A percentile compares a stretch with the other conserved stretches of the same genome.
Evolutionary conservation across 495 filamentous ascomycete species (phyloP).

Genomic region (Pyrenula aspistea): DNA sequence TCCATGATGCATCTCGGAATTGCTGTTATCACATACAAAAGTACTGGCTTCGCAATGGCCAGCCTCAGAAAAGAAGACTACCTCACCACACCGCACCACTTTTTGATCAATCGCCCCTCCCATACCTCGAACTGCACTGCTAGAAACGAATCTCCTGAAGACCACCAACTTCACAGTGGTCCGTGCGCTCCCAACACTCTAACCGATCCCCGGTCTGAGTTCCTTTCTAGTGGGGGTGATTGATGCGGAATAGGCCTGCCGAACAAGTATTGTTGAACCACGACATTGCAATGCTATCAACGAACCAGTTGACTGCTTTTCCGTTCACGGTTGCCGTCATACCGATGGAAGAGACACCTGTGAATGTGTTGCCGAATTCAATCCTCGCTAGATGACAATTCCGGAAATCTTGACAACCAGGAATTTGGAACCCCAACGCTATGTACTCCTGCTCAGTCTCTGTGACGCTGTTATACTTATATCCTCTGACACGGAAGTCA

Average conservation of each 20-base stretch:
- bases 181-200: no score
- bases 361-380: constrained; percentile 17
- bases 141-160: no score
- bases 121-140: no score
- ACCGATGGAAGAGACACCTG: constrained; percentile 24
- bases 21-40: no score
- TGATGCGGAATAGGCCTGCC: constrained; percentile 6
- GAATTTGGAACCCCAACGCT: constrained; percentile 19
- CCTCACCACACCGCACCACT: no score
- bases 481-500: constrained; percentile 23
- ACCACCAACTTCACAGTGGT: no score
- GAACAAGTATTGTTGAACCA: constrained; percentile 33
- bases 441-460: constrained; percentile 10
- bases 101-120: no score
- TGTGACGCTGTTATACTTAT: constrained; percentile 11
- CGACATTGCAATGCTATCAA: constrained; percentile 25
- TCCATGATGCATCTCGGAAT: no score
- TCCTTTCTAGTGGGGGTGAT: neutral
- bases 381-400: constrained; percentile 23
- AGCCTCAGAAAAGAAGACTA: no score
- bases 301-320: constrained; percentile 20
- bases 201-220: no score
- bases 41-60: no score
- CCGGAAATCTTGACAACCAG: constrained; percentile 17
- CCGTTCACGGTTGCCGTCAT: constrained; percentile 22